Evolutionary conservation across 75 land plant species (phyloP).

Genomic region (Adiantum capillusveneris): DNA sequence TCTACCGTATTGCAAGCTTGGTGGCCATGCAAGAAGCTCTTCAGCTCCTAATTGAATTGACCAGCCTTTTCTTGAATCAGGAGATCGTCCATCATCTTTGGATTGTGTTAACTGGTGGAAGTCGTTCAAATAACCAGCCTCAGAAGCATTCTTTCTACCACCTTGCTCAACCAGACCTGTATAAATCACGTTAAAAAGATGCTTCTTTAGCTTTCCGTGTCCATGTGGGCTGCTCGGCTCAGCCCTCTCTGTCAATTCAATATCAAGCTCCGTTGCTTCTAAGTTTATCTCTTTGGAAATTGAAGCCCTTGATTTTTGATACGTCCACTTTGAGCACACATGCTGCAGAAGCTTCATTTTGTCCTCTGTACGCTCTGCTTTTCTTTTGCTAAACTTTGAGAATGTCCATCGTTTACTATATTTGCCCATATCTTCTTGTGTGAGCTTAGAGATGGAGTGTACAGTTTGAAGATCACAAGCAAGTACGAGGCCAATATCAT

Average conservation of each 20-base stretch:
- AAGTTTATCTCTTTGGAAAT: not conserved
- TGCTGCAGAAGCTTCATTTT: not conserved
- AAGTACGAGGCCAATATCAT: conserved; percentile 32
- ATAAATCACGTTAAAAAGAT: not conserved
- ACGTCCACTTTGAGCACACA: not conserved
- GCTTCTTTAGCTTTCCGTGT: not conserved
- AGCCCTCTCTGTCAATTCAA: not conserved
- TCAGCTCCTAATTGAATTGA: conserved; percentile 33
- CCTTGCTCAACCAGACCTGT: not conserved
- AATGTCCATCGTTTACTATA: not conserved
- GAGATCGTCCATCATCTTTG: not conserved
- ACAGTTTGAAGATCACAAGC: conserved; percentile 24
- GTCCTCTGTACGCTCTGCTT: not conserved
- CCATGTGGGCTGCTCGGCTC: conserved; percentile 4
- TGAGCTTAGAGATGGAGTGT: conserved; percentile 22
- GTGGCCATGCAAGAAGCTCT: conserved; percentile 38
- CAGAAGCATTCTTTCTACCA: not conserved
- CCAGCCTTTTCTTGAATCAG: not conserved
- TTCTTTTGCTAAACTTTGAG: not conserved
- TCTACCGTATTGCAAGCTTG: conserved; percentile 14
- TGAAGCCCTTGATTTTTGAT: not conserved
- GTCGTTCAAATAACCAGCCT: not conserved
- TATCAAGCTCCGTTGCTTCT: not conserved
- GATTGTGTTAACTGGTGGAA: not conserved
- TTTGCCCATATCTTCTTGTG: not conserved